Evolutionary conservation across 1,284 basidiomycete species (phyloP), one percentile per base, ranked within the genome.

Genomic region (Trichosporon sp.): DNA sequence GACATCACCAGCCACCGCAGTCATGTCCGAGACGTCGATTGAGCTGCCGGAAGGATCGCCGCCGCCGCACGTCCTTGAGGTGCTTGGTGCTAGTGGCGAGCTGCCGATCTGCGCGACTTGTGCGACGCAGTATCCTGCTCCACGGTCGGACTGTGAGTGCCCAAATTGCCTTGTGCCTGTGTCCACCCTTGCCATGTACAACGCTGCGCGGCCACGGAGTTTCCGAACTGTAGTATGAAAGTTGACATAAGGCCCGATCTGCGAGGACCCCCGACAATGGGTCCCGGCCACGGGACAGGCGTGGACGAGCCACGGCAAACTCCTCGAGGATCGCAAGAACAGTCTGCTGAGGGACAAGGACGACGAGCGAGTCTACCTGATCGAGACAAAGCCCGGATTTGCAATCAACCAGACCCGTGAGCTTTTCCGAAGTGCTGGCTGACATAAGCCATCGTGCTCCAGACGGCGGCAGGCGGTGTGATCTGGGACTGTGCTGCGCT

Each of bases 401-500:
- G 78, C 64, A 4, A 80, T 80, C 56, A 72, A 71, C 40, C 79
- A 80, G 64, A 77, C 75, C 14, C 79, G 79, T 80, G 52, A 59
- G 76, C 25, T 29, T 71, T 16, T 13, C 27, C 36, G 29, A 8
- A 9, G 4, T 21, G 33, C 13, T 23, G n/a, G 52, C 56, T 57
- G n/a, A 56, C 40, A 4, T 1, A 59, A 80, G 78, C 79, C 1
- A 72, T 78, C n/a, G 65, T 80, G 16, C 71, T 80, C 56, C 69
- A 75, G 60, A 78, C 78, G 0, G 58, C 64, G 2, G 63, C 58
- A 1, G 78, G 75, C 13, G 71, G 70, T 14, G 79, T 74, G 63
- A 72, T 80, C 56, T 80, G 79, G 79, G 79, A 80, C 62, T 80
- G 78, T 60, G 61, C 72, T 0, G 76, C 78, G 2, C 71, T 70